These are phyloP conservation scores for Fusarium sublunatum DNA, from an alignment of 2,329 filamentous ascomycete species.

Conservation along the genomic window DNA sequence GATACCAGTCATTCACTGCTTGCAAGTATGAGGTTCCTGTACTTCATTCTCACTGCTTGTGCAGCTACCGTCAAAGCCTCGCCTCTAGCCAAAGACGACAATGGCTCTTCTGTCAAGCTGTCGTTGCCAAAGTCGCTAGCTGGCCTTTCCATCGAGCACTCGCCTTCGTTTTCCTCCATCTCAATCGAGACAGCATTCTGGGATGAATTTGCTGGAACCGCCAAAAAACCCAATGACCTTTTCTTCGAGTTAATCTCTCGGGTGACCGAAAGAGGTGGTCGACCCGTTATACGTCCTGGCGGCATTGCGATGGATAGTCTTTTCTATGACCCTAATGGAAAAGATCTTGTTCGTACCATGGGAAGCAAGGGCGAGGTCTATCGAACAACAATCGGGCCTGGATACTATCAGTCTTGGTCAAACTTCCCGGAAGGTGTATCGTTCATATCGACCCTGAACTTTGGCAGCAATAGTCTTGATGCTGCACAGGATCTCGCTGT, in stretches of 20 bases:
- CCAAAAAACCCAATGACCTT: conserved; percentile 25
- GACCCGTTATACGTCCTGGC: conserved; percentile 28
- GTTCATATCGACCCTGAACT: conserved; percentile 37
- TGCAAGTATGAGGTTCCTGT: neutral
- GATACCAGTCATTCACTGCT: neutral
- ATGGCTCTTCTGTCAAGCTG: neutral
- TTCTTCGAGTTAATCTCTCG: conserved; percentile 24
- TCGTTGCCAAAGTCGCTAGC: neutral
- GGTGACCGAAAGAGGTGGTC: conserved; percentile 22
- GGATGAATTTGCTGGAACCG: conserved; percentile 35
- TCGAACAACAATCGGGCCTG: conserved; percentile 11
- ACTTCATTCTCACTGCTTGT: neutral
- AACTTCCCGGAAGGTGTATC: conserved; percentile 29
- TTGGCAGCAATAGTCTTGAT: conserved; percentile 32
- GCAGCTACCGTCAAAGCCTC: neutral
- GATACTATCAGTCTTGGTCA: conserved; percentile 14
- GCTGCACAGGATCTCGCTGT: conserved; percentile 32
- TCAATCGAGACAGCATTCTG: conserved; percentile 37
- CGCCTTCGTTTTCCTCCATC: conserved; percentile 30
- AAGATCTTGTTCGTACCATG: conserved; percentile 29
- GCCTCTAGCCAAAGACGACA: neutral
- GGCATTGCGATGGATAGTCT: conserved; percentile 39
- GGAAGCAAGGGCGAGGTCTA: conserved; percentile 21
- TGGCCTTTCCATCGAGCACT: conserved; percentile 28
- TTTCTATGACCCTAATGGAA: conserved; percentile 28